Percentiles rank a stretch among this genome's conserved stretches.
phyloP scores from a whole-genome alignment of 164 flowering plant genomes.

The Vitis amurensis region DNA sequence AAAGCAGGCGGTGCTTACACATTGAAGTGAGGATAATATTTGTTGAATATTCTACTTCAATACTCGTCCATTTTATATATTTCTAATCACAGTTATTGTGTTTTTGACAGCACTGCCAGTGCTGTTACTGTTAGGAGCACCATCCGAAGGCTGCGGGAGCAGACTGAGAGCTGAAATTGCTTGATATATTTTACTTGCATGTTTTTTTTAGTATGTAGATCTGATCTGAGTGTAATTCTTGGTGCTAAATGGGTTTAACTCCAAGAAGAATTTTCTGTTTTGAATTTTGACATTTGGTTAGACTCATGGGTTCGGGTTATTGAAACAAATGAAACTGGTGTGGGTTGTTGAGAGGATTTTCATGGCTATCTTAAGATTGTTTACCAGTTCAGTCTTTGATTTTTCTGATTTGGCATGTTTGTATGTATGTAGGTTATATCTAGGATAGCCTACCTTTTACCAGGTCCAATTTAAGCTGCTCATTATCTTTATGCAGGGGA shows the following conservation, averaged over 20 bases:
- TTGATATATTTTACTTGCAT: background rate
- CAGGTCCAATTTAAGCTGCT: no score
- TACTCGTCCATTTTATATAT: background rate
- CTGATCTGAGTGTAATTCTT: background rate
- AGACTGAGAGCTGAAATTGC: conserved; percentile 29
- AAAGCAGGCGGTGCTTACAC: conserved; percentile 65
- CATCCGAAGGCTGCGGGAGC: conserved; percentile 62
- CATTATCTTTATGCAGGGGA: no score
- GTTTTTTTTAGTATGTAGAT: background rate
- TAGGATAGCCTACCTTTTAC: no score
- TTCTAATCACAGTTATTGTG: background rate
- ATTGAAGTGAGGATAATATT: conserved; percentile 30
- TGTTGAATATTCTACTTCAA: background rate
- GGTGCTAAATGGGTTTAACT: background rate
- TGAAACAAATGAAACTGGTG: background rate
- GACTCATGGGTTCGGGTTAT: background rate
- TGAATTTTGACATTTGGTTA: background rate
- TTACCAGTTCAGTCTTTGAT: no score
- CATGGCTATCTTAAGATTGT: no score
- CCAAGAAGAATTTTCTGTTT: background rate
- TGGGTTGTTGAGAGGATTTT: background rate
- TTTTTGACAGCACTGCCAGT: conserved; percentile 53
- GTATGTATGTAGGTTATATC: no score
- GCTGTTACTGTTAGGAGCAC: conserved; percentile 73
- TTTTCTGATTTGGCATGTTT: no score